phyloP scores from a whole-genome alignment of 257 asterid genomes.

The Nicotiana obtusifolia region DNA sequence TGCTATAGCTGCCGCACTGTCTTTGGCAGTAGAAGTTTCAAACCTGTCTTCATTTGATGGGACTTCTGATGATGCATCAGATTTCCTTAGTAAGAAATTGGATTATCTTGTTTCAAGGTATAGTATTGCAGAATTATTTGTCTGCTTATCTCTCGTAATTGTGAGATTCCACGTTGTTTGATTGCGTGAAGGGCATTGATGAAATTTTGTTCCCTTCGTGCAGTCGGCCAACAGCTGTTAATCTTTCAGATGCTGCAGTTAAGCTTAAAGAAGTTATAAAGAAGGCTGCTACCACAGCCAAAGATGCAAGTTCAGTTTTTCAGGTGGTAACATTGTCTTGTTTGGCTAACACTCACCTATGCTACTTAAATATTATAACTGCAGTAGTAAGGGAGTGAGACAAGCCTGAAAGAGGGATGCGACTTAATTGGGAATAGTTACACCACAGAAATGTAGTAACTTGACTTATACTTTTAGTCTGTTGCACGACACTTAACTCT shows the following conservation, averaged over 20 bases:
- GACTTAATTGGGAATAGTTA: not conserved
- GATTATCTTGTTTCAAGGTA: constrained; percentile 92
- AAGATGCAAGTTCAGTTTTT: constrained; percentile 47
- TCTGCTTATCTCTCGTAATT: not conserved
- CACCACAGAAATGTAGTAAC: not conserved
- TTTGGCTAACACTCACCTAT: not conserved
- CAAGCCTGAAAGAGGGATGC: not conserved
- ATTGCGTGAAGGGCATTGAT: not conserved
- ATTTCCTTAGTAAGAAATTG: constrained; percentile 54
- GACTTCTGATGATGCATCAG: constrained; percentile 57
- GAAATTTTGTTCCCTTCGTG: constrained; percentile 6
- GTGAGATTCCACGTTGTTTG: not conserved
- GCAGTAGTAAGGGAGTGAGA: not conserved
- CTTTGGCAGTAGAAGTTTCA: constrained; percentile 84
- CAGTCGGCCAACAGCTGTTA: constrained; percentile 98
- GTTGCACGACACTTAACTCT: not conserved
- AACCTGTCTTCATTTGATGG: constrained; percentile 46
- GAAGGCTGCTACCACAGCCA: constrained; percentile 48
- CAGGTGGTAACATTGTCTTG: constrained; percentile 42
- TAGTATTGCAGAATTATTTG: not conserved
- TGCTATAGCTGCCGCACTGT: constrained; percentile 93
- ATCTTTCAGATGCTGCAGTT: constrained; percentile 79
- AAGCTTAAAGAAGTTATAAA: constrained; percentile 62
- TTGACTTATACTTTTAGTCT: not conserved
- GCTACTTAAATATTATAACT: not conserved